Base-by-base conservation (phyloP, 331 rosid genomes). In the Cydonia oblonga region DNA sequence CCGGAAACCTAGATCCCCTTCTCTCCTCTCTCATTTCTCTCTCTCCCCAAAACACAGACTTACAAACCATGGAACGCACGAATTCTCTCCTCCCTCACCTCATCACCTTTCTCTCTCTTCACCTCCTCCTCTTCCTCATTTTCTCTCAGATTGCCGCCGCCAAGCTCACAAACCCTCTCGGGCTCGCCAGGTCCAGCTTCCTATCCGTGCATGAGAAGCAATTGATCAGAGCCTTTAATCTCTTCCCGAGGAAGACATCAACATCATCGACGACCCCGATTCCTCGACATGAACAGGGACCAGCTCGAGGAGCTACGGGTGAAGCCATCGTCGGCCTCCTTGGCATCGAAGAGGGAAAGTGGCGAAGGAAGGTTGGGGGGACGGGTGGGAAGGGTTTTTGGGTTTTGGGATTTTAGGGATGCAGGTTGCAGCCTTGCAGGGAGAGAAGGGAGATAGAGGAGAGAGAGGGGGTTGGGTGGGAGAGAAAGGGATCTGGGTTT, bases 161-260 rank as follows among this genome's bases (percentile, higher is more conserved):
- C 28, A 65, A 49, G 19, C 29, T 63, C 44, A 1, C 28, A 8
- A 79, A 82, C 10, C 70, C 79, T 57, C 38, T 72, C 32, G 73
- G 68, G 19, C 71, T 77, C 18, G 40, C 73, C 19, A 61, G 78
- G 23, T 81, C 89, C 33, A 75, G 80, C 64, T 82, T 81, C 59
- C 87, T 87, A 0, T 68, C 90, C 46, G 33, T 63, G 20, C 89
- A 84, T 32, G 88, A 81, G 1, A 71, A 84, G 80, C 75, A 85
- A 74, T 84, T 93, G 9, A 87, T 93, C 77, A 69, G 84, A 8
- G 86, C 78, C 61, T 87, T 93, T 53, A 93, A 91, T 70, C 85
- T 93, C 70, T 88, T 83, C 97, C 98, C 18, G 35, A 67, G 3
- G 33, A 57, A 14, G 89, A 84, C 35, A 74, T 84, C 75, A 92